Percentiles rank a stretch among this genome's conserved stretches.
These are phyloP conservation scores for Fistulina hepatica DNA, from an alignment of 1,284 basidiomycete genomes.

Conservation along the genomic window DNA sequence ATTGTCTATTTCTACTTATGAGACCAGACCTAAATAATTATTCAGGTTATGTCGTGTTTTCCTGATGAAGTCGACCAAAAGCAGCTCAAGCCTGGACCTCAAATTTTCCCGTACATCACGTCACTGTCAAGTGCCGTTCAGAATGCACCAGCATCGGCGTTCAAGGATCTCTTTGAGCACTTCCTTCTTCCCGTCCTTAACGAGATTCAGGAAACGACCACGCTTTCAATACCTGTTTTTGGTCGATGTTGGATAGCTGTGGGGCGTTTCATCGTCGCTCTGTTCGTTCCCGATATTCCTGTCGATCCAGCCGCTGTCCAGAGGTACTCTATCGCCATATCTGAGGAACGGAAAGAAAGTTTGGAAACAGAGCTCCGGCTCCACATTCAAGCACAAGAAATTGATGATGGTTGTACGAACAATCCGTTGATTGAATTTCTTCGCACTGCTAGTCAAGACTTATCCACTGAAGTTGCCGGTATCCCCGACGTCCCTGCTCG, in stretches of 20 bases:
- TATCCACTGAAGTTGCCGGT: constrained; percentile 13
- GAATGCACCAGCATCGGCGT: constrained; percentile 17
- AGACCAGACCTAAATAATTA: constrained; percentile 1
- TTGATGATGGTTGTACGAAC: constrained; percentile 49
- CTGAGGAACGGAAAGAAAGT: constrained; percentile 34
- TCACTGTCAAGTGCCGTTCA: constrained; percentile 16
- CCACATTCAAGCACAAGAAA: constrained; percentile 46
- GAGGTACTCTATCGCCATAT: constrained; percentile 41
- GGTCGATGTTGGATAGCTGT: constrained; percentile 61
- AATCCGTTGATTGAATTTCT: constrained; percentile 43
- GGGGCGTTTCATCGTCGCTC: constrained; percentile 46
- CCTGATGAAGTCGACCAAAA: constrained; percentile 25
- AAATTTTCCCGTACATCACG: constrained; percentile 10
- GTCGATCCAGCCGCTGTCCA: constrained; percentile 79
- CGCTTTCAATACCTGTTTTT: constrained; percentile 20
- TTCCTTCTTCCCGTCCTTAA: constrained; percentile 7
- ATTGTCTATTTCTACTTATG: constrained; percentile 11
- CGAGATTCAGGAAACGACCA: too few relatives aligned
- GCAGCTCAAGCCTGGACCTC: constrained; percentile 7
- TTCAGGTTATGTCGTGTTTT: constrained; percentile 34
- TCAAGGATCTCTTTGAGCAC: constrained; percentile 13
- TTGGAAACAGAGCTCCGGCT: constrained; percentile 45
- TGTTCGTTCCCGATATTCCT: constrained; percentile 82
- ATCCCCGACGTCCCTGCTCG: constrained; percentile 24
- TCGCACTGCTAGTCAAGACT: constrained; percentile 20